Evolutionary conservation across 2,329 filamentous ascomycete genomes (phyloP), one percentile per base, ranked within the genome.

Genomic region (Fusarium papillatum): DNA sequence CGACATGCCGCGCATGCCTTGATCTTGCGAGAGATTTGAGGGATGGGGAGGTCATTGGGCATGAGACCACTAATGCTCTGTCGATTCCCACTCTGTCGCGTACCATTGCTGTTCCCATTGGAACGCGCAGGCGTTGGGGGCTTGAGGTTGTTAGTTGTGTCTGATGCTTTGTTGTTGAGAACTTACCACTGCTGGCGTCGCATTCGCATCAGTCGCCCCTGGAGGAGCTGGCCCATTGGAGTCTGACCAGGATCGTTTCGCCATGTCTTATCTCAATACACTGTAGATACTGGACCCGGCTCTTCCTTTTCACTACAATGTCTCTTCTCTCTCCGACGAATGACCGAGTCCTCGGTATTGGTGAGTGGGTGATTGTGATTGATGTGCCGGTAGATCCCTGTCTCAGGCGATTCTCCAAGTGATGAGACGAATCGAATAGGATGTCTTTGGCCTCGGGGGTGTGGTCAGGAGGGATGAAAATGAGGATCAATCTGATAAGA

Each of bases 1-100:
- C 84, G 78, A 72, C 84, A 86, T 24, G 84, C 82, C 22, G 85
- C 82, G 24, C 84, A 86, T 0, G 84, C 84, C 74, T 85, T 85
- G 46, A 85, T 84, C 69, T 84, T 84, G 38, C 84, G 78, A 8
- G 84, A 85, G 66, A 85, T 85, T 59, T 83, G 81, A 48, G 82
- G 81, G 9, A 82, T 36, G 3, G 73, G 75, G 5, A 78, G 46
- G 7, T 79, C 79, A 48, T 64, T 71, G 0, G 76, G 59, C 1
- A 69, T 13, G 4, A 73, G 50, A 5, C 73, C 70, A 10, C 64
- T 48, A 39, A 78, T 41, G 1, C 77, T 79, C 22, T 79, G 78
- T 7, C 78, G 75, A 22, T 71, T 68, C 26, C 73, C 65, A 9
- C 72, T 62, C 5, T 74, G 66, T n/a, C 72, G 62, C 48, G 64